phyloP scores from a whole-genome alignment of 106 monocot genomes.

The Dioscorea zingiberensis region DNA sequence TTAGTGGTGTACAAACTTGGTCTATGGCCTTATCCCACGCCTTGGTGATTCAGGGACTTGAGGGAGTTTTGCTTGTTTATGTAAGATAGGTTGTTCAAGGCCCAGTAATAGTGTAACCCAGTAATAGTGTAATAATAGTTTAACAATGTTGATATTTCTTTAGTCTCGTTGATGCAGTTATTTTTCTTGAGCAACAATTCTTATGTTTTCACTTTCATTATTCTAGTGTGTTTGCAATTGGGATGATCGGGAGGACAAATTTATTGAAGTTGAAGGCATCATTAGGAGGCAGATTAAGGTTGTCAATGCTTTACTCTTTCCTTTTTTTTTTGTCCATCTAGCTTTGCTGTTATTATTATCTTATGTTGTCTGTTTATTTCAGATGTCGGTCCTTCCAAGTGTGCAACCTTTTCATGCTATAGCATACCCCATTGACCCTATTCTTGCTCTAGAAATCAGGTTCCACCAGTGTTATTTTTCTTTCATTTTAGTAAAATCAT shows the following conservation, averaged over 20 bases:
- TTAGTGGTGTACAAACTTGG: too few species aligned
- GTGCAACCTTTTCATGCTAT: constrained; percentile 99
- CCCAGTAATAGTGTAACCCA: too few species aligned
- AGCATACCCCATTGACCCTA: constrained; percentile 90
- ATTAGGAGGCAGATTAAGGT: constrained; percentile 96
- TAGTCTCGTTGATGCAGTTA: too few species aligned
- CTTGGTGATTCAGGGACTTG: too few species aligned
- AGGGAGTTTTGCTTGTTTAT: too few species aligned
- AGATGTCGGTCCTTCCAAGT: constrained; percentile 80
- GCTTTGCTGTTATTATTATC: not conserved
- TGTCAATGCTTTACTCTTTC: not conserved
- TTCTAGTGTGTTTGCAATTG: constrained; percentile 89
- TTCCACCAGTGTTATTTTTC: constrained; percentile 10
- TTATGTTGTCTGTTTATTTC: not conserved
- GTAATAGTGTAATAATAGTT: too few species aligned
- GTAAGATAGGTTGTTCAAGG: too few species aligned
- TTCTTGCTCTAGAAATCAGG: constrained; percentile 96
- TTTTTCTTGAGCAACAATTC: too few species aligned
- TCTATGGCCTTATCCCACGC: too few species aligned
- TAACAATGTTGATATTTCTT: too few species aligned
- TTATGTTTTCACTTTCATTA: too few species aligned
- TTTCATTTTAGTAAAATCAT: too few species aligned
- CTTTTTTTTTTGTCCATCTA: not conserved
- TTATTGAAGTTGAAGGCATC: constrained; percentile 84
- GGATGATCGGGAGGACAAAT: constrained; percentile 76